phyloP scores from a whole-genome alignment of 2,329 filamentous ascomycete genomes.

The Tolypocladium tropicale region DNA sequence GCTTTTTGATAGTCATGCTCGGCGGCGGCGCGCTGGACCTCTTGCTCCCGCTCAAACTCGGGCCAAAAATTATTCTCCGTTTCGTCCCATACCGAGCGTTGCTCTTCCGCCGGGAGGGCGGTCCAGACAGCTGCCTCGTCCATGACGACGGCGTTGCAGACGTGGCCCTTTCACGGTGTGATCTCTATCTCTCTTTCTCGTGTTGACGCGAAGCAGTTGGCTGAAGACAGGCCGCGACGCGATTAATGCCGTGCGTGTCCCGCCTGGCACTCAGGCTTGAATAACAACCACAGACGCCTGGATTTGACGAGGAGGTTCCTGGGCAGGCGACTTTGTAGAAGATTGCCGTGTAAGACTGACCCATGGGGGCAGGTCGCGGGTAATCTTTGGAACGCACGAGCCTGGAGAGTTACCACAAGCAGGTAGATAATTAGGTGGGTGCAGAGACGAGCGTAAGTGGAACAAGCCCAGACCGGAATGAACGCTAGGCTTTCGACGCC shows the following conservation, averaged over 20 bases:
- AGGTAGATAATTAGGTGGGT: not conserved
- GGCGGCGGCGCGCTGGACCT: constrained; percentile 10
- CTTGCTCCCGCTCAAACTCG: constrained; percentile 14
- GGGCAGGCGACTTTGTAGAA: not conserved
- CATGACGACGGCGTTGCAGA: not conserved
- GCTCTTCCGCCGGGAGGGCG: constrained; percentile 19
- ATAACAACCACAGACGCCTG: not conserved
- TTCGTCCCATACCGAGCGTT: constrained; percentile 23
- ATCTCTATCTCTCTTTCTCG: not conserved
- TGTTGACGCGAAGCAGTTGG: not conserved
- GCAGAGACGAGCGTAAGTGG: not conserved
- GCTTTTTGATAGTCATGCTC: constrained; percentile 15
- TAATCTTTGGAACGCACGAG: not conserved
- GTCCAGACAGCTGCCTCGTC: constrained; percentile 15
- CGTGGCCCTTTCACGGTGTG: too few relatives aligned
- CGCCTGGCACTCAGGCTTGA: not conserved
- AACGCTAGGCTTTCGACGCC: not conserved
- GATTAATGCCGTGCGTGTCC: not conserved
- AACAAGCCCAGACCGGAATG: not conserved
- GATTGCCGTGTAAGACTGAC: not conserved
- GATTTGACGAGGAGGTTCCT: not conserved
- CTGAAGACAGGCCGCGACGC: not conserved
- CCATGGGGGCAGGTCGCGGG: not conserved
- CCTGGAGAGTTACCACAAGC: not conserved
- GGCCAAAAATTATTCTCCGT: constrained; percentile 25